These are phyloP conservation scores for Eucalyptus pauciflora DNA, from an alignment of 345 rosid genomes.

Conservation along the genomic window DNA sequence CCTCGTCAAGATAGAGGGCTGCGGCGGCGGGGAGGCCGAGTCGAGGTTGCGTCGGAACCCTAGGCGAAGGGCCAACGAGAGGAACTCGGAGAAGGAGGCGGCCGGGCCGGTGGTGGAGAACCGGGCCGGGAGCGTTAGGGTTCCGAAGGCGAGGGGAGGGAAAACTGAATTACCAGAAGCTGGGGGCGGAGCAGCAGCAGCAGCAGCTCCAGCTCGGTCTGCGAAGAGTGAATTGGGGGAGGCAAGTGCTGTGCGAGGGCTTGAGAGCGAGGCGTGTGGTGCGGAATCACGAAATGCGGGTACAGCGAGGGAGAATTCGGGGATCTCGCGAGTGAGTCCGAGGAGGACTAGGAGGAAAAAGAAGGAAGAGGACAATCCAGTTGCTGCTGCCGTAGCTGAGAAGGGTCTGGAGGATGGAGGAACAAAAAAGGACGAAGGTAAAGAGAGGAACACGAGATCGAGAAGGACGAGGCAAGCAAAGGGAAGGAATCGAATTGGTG, in stretches of 20 bases:
- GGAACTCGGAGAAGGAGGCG: background rate
- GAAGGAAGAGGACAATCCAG: background rate
- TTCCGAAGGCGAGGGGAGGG: background rate
- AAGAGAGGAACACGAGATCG: background rate
- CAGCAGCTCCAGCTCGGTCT: background rate
- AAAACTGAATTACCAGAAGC: background rate
- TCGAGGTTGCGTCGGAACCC: background rate
- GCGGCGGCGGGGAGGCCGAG: conserved; percentile 5
- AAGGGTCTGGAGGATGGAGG: background rate
- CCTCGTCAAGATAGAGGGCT: conserved; percentile 15
- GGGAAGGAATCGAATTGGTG: background rate
- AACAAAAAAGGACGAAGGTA: conserved; percentile 7
- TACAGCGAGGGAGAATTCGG: background rate
- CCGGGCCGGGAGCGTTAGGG: conserved; percentile 5
- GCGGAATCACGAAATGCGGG: background rate
- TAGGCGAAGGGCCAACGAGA: background rate
- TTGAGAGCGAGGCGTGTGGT: background rate
- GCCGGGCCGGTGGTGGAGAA: background rate
- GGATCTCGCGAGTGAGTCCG: background rate
- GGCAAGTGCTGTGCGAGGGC: background rate
- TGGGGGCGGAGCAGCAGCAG: background rate
- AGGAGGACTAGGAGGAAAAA: conserved; percentile 5
- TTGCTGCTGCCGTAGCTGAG: background rate
- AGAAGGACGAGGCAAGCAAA: background rate
- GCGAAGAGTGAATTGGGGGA: background rate